Percentiles rank a stretch among this genome's conserved stretches.
phyloP scores from a whole-genome alignment of 176 grass and related monocot species.

The Guadua angustifolia region DNA sequence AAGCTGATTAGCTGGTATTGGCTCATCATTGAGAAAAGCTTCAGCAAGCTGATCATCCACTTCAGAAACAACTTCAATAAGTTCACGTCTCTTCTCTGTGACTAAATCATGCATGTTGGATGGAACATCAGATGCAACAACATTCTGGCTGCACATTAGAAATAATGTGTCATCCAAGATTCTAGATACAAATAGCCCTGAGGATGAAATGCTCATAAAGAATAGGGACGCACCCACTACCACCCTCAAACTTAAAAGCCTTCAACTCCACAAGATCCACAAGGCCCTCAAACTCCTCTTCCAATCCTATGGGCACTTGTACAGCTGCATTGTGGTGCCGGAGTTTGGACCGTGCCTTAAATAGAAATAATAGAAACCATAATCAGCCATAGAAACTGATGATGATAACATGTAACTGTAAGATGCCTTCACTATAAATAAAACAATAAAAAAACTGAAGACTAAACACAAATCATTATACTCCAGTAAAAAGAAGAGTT shows the following conservation, averaged over 20 bases:
- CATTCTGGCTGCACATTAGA: slow-evolving; percentile 68
- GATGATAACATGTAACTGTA: slow-evolving; percentile 4
- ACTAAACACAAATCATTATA: too few relatives aligned
- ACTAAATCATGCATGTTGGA: slow-evolving; percentile 71
- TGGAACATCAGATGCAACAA: slow-evolving; percentile 72
- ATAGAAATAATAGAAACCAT: slow-evolving; percentile 40
- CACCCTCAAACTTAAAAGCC: slow-evolving; percentile 81
- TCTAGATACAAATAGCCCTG: slow-evolving; percentile 30
- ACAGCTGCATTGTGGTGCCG: slow-evolving; percentile 94
- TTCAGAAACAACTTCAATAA: slow-evolving; percentile 97
- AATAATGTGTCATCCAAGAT: slow-evolving; percentile 27
- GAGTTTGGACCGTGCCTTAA: slow-evolving; percentile 88
- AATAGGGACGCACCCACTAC: slow-evolving; percentile 74
- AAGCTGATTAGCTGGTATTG: slow-evolving; percentile 72
- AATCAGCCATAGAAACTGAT: slow-evolving; percentile 35
- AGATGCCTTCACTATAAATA: not conserved
- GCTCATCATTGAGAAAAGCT: slow-evolving; percentile 93
- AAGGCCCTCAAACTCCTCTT: slow-evolving; percentile 96
- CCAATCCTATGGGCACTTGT: slow-evolving; percentile 94
- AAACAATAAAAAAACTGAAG: not conserved
- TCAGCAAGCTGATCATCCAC: slow-evolving; percentile 97
- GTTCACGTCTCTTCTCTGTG: slow-evolving; percentile 81
- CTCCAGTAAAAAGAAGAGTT: too few relatives aligned
- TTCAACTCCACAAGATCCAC: slow-evolving; percentile 93
- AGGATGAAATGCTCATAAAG: slow-evolving; percentile 25